phyloP scores from a whole-genome alignment of 352 stramenopile genomes.

The Pythium pyrilobum region DNA sequence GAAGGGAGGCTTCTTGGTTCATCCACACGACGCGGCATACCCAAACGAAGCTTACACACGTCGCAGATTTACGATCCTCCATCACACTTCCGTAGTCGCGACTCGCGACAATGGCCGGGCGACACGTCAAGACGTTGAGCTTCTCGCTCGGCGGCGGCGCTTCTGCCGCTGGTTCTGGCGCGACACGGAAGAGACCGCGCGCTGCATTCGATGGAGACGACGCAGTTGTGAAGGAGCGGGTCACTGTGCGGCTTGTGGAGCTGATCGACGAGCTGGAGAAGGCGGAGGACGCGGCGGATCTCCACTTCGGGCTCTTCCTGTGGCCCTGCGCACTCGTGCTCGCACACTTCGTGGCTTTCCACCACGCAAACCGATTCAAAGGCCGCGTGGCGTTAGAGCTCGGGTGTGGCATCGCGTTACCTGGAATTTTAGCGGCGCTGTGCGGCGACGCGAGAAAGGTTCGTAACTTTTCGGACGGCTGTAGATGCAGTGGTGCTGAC shows the following conservation, averaged over 20 bases:
- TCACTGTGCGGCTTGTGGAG: slow-evolving; percentile 45
- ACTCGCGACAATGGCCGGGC: not conserved
- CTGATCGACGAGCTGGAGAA: slow-evolving; percentile 41
- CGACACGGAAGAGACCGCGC: not conserved
- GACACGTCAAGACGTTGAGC: not conserved
- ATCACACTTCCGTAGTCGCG: not conserved
- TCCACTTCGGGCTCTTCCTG: slow-evolving; percentile 61
- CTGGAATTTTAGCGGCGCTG: slow-evolving; percentile 47
- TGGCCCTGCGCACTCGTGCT: slow-evolving; percentile 56
- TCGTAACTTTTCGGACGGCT: not conserved
- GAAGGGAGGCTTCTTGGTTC: too few species aligned
- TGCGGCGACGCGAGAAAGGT: slow-evolving; percentile 29
- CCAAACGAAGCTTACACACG: not conserved
- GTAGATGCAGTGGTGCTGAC: not conserved
- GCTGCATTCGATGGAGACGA: not conserved
- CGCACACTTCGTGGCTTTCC: slow-evolving; percentile 39
- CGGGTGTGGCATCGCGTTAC: slow-evolving; percentile 60
- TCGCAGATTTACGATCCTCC: not conserved
- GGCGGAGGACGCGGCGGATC: slow-evolving; percentile 33
- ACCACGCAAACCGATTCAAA: slow-evolving; percentile 18
- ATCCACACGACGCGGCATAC: too few species aligned
- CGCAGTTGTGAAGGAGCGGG: not conserved
- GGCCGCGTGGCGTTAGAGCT: slow-evolving; percentile 54
- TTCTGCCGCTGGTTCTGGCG: not conserved
- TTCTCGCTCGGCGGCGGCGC: not conserved